Evolutionary conservation across 331 rosid genomes (phyloP).

Genomic region (Rhamnella rubrinervis): DNA sequence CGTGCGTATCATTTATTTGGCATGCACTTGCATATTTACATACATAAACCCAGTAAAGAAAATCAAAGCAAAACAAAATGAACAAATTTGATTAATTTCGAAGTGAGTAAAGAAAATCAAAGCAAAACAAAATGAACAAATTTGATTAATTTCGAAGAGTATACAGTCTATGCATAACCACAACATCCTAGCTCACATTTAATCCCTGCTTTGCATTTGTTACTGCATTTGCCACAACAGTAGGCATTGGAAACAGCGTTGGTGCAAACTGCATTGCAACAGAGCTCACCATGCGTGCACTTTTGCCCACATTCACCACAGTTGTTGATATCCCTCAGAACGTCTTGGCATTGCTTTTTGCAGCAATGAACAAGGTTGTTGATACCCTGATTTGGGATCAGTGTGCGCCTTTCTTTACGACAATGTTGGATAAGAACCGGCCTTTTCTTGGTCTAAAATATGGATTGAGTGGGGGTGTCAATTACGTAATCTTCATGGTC

Average conservation of each 20-base stretch:
- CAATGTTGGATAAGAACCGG: background rate
- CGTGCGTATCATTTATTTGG: too few relatives aligned
- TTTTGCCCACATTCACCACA: background rate
- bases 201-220: background rate
- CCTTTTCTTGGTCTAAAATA: background rate
- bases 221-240: constrained; percentile 1
- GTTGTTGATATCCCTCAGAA: background rate
- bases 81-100: background rate
- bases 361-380: background rate
- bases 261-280: background rate
- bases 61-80: background rate
- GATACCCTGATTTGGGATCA: background rate
- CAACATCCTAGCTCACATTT: background rate
- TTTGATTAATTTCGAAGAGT: too few relatives aligned
- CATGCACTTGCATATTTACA: too few relatives aligned
- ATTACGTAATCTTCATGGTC: too few relatives aligned
- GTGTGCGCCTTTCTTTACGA: background rate
- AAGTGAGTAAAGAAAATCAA: too few relatives aligned
- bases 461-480: background rate
- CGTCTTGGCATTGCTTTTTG: background rate
- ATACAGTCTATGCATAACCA: background rate
- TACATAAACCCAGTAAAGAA: background rate
- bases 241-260: background rate
- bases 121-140: too few relatives aligned
- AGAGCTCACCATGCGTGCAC: constrained; percentile 14